Conservation (phyloP, 2,329 filamentous ascomycete species). For the Escovopsis weberi region DNA sequence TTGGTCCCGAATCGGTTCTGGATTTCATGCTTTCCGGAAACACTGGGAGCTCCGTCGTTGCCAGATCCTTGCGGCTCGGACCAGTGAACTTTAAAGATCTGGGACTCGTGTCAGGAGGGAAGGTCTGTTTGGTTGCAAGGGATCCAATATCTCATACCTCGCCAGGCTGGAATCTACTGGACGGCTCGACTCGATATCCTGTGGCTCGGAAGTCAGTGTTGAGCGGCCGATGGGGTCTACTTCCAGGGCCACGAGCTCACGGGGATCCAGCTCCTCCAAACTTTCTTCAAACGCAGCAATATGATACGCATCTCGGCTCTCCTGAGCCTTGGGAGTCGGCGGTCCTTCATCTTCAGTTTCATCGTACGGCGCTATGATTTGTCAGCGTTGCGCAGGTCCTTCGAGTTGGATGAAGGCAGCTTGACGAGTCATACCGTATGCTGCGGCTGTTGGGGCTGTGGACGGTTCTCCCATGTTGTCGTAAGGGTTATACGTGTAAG, state of each 20-base stretch:
- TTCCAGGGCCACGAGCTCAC: slow-evolving; percentile 13
- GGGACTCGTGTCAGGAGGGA: slow-evolving; percentile 1
- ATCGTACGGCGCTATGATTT: slow-evolving; percentile 6
- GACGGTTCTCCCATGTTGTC: slow-evolving; percentile 7
- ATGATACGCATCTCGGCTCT: slow-evolving; percentile 4
- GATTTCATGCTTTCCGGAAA: slow-evolving; percentile 20
- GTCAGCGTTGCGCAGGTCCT: neutral
- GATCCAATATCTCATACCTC: slow-evolving; percentile 16
- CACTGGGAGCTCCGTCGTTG: slow-evolving; percentile 16
- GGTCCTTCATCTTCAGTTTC: slow-evolving; percentile 15
- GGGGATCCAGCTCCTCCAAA: slow-evolving; percentile 19
- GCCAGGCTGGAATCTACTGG: slow-evolving; percentile 25
- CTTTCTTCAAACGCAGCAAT: slow-evolving; percentile 4
- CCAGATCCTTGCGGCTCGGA: slow-evolving; percentile 32
- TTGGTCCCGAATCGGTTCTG: slow-evolving; percentile 20
- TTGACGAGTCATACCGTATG: slow-evolving; percentile 9
- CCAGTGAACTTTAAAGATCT: slow-evolving; percentile 44
- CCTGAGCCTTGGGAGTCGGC: slow-evolving; percentile 9
- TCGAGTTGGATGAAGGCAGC: neutral
- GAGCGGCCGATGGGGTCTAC: neutral
- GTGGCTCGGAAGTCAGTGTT: neutral
- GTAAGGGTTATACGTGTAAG: slow-evolving; percentile 8
- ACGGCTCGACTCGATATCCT: slow-evolving; percentile 28
- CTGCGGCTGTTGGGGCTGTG: slow-evolving; percentile 1
- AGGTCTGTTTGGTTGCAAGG: neutral